phyloP scores from a whole-genome alignment of 2,329 filamentous ascomycete genomes.

The Bipolaris sorokiniana region DNA sequence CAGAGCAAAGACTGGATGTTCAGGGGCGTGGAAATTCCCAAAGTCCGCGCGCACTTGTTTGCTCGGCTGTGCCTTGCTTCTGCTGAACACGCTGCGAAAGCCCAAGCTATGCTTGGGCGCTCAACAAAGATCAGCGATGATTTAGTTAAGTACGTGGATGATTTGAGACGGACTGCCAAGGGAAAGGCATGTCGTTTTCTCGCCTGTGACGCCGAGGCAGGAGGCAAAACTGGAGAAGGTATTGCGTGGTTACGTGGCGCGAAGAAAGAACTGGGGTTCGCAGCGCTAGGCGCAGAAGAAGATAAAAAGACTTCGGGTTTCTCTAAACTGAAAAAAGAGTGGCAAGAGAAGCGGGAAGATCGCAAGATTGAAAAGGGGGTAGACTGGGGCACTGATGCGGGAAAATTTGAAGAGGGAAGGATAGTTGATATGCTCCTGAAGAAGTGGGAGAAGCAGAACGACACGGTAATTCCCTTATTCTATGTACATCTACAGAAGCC shows the following conservation, averaged over 20 bases:
- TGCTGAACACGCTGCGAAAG: conserved; percentile 82
- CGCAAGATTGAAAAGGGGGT: conserved; percentile 74
- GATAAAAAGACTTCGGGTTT: conserved; percentile 62
- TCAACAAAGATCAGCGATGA: conserved; percentile 64
- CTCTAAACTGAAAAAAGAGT: conserved; percentile 72
- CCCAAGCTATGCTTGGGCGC: conserved; percentile 59
- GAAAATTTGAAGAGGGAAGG: conserved; percentile 80
- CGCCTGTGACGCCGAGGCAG: conserved; percentile 84
- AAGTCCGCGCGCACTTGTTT: conserved; percentile 86
- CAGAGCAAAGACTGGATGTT: conserved; percentile 97
- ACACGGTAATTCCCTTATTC: conserved; percentile 68
- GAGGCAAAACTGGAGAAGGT: conserved; percentile 79
- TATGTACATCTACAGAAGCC: not conserved
- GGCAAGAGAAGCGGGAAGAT: conserved; percentile 79
- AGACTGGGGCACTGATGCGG: conserved; percentile 81
- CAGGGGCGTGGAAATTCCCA: conserved; percentile 82
- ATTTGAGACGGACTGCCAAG: conserved; percentile 74
- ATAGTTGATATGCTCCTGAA: conserved; percentile 84
- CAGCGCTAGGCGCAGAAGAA: conserved; percentile 48
- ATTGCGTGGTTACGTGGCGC: conserved; percentile 87
- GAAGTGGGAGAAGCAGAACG: conserved; percentile 93
- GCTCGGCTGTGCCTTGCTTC: conserved; percentile 86
- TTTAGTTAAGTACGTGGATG: conserved; percentile 75
- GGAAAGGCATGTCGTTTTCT: conserved; percentile 91
- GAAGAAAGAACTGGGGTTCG: conserved; percentile 73